A percentile compares a stretch with the other conserved stretches of the same genome.
These are phyloP conservation scores for Zygosaccharomyces pseudobailii DNA, from an alignment of 1,139 yeast genomes.

Conservation along the genomic window DNA sequence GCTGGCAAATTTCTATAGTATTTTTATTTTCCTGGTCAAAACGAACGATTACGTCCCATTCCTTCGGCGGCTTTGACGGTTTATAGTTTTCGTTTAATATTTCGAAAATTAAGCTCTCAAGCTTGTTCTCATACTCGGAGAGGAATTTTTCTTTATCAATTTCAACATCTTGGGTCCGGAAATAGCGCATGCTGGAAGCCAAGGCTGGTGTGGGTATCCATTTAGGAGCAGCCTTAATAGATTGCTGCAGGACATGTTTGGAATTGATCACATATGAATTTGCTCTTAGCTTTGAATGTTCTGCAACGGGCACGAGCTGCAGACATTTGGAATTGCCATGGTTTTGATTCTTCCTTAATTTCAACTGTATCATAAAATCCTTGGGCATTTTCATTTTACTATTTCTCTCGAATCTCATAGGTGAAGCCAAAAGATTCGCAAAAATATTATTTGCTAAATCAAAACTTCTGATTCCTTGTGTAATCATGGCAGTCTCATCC, in stretches of 20 bases:
- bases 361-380: conserved; percentile 23
- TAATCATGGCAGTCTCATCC: background rate
- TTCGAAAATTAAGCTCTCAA: background rate
- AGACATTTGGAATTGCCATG: background rate
- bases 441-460: conserved; percentile 21
- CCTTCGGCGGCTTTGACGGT: background rate
- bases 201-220: conserved; percentile 19
- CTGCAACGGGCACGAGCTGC: conserved; percentile 6
- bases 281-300: conserved; percentile 9
- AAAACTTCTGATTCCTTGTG: conserved; percentile 8
- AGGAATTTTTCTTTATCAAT: conserved; percentile 6
- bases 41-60: conserved; percentile 6
- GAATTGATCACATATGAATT: conserved; percentile 27
- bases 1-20: background rate
- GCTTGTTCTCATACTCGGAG: background rate
- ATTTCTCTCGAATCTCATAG: conserved; percentile 27
- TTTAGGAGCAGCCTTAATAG: conserved; percentile 4
- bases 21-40: background rate
- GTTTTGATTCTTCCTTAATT: conserved; percentile 7
- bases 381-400: conserved; percentile 22
- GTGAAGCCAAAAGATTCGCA: conserved; percentile 28
- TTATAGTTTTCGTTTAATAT: background rate
- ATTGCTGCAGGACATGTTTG: conserved; percentile 1
- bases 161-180: conserved; percentile 6
- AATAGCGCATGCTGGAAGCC: conserved; percentile 13